Conservation (phyloP, 2,329 filamentous ascomycete species). For the Purpureocillium lavendulum region DNA sequence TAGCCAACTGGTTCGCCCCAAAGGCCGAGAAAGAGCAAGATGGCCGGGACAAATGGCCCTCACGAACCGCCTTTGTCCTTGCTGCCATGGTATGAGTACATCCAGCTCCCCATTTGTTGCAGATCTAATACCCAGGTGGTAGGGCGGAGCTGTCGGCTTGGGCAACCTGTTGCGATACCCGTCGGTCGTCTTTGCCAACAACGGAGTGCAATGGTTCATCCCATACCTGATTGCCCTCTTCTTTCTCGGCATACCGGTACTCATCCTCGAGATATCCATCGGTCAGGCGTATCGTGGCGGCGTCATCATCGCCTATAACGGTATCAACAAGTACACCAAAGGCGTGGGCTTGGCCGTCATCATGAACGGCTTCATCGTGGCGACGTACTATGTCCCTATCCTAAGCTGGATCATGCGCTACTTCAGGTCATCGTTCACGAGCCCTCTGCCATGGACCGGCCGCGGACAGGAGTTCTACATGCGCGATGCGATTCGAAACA, state of each 20-base stretch:
- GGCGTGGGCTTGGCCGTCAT: constrained; percentile 42
- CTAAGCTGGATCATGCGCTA: constrained; percentile 49
- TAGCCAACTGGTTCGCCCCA: constrained; percentile 12
- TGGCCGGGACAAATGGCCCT: constrained; percentile 17
- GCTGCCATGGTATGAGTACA: constrained; percentile 24
- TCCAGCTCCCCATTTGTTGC: background rate
- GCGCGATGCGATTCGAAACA: constrained; percentile 27
- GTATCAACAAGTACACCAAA: constrained; percentile 37
- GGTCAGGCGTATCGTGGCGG: constrained; percentile 53
- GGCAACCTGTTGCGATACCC: constrained; percentile 48
- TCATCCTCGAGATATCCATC: constrained; percentile 53
- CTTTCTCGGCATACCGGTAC: constrained; percentile 41
- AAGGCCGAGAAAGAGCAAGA: constrained; percentile 15
- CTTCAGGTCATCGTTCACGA: constrained; percentile 42
- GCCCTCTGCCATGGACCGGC: constrained; percentile 41
- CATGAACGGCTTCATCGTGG: constrained; percentile 40
- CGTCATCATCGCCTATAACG: constrained; percentile 39
- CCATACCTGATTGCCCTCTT: constrained; percentile 43
- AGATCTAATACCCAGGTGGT: no score
- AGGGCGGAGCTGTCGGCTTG: constrained; percentile 37
- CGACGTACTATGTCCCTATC: constrained; percentile 46
- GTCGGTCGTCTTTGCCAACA: constrained; percentile 46
- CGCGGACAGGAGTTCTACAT: constrained; percentile 31
- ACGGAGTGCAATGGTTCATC: constrained; percentile 48
- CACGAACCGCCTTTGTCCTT: constrained; percentile 16